Conservation (phyloP, 2,329 filamentous ascomycete species). For the Diaporthe velutina region DNA sequence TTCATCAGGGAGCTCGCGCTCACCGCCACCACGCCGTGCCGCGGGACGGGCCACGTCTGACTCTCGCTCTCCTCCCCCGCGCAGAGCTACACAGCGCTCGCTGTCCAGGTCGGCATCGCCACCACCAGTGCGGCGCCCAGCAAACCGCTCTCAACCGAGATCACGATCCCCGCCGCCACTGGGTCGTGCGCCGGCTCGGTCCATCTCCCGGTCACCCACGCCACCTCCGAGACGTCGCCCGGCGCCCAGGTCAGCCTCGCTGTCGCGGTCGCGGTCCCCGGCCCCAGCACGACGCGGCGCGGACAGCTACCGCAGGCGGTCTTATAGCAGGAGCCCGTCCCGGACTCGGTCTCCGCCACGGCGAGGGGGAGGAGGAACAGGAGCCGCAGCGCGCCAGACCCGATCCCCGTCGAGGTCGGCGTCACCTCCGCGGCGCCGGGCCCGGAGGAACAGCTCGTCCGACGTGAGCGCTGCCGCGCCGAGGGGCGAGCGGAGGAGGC, state of each 20-base stretch:
- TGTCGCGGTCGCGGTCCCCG: slow-evolving; percentile 30
- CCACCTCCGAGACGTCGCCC: slow-evolving; percentile 34
- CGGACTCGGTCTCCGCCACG: slow-evolving; percentile 31
- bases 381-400: slow-evolving; percentile 16
- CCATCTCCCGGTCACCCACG: slow-evolving; percentile 33
- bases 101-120: slow-evolving; percentile 33
- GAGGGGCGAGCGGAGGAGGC: slow-evolving; percentile 36
- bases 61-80: slow-evolving; percentile 37
- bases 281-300: slow-evolving; percentile 31
- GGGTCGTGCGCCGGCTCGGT: slow-evolving; percentile 1
- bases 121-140: slow-evolving; percentile 26
- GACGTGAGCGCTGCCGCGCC: slow-evolving; percentile 25
- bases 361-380: slow-evolving; percentile 1
- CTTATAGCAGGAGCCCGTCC: slow-evolving; percentile 34
- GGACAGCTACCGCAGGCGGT: slow-evolving; percentile 33
- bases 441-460: slow-evolving; percentile 32
- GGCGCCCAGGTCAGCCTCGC: slow-evolving; percentile 17
- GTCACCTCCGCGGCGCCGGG: slow-evolving; percentile 32
- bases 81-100: slow-evolving; percentile 31
- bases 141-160: slow-evolving; percentile 16
- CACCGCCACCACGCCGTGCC: slow-evolving; percentile 35
- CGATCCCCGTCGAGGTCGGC: slow-evolving; percentile 30
- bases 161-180: slow-evolving; percentile 33
- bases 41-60: slow-evolving; percentile 26
- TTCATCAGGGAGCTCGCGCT: slow-evolving; percentile 37